These are phyloP conservation scores for Dactylellina drechsleri DNA, from an alignment of 2,329 filamentous ascomycete genomes.

Conservation along the genomic window DNA sequence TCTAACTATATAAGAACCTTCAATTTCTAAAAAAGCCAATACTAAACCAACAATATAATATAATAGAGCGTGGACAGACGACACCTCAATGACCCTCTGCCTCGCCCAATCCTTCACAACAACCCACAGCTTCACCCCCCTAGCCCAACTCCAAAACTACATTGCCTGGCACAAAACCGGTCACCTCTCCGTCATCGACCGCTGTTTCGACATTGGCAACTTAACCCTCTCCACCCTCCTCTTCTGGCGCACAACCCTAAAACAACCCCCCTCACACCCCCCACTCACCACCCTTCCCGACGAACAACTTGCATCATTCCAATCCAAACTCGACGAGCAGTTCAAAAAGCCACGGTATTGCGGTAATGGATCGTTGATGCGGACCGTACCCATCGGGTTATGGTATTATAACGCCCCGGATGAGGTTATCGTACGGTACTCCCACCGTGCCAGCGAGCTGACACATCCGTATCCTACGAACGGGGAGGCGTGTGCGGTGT, in stretches of 20 bases:
- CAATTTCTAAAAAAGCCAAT: neutral
- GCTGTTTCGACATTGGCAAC: conserved; percentile 62
- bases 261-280: neutral
- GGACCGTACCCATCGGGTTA: conserved; percentile 62
- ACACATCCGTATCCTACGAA: conserved; percentile 63
- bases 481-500: conserved; percentile 62
- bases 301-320: conserved; percentile 44
- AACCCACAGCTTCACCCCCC: conserved; percentile 59
- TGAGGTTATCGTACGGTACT: conserved; percentile 9
- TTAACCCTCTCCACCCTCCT: conserved; percentile 60
- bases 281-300: conserved; percentile 39
- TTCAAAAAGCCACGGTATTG: conserved; percentile 49
- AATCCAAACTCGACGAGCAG: conserved; percentile 15
- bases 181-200: conserved; percentile 61
- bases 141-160: conserved; percentile 61
- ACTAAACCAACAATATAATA: neutral
- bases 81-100: conserved; percentile 64
- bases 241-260: conserved; percentile 59
- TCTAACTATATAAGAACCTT: too few relatives aligned
- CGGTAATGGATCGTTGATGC: conserved; percentile 64
- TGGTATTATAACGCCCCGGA: conserved; percentile 56
- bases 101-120: conserved; percentile 62
- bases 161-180: conserved; percentile 61
- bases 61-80: conserved; percentile 62
- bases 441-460: conserved; percentile 58